These are phyloP conservation scores for Rhamnella rubrinervis DNA, from an alignment of 331 rosid species.

Conservation along the genomic window DNA sequence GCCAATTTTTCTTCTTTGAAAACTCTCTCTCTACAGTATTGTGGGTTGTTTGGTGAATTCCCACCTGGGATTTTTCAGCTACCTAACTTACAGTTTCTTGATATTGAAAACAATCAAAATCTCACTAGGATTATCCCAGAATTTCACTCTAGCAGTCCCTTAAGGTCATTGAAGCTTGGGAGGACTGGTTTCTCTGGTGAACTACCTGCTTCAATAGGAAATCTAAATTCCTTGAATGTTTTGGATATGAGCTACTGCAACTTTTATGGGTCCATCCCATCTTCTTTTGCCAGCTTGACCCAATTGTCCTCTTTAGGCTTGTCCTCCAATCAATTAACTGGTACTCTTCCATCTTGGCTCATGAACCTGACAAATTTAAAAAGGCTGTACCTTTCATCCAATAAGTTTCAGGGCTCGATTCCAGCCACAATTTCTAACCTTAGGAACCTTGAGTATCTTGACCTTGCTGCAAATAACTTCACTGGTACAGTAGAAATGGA, in stretches of 20 bases:
- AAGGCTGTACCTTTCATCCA: fast-evolving
- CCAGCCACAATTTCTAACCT: neutral
- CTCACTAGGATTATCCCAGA: neutral
- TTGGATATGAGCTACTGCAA: fast-evolving
- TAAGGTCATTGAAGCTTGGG: neutral
- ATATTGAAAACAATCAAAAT: fast-evolving
- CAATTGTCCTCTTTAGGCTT: neutral
- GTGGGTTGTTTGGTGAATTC: slow-evolving; percentile 9
- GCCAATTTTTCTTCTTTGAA: neutral
- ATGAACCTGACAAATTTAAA: slow-evolving; percentile 2
- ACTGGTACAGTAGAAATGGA: neutral
- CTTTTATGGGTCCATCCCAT: neutral
- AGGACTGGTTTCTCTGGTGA: neutral
- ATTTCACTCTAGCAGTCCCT: neutral
- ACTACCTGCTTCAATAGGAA: neutral
- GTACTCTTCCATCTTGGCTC: neutral
- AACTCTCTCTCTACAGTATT: neutral
- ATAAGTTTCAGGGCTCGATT: neutral
- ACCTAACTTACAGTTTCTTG: neutral
- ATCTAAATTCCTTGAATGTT: neutral
- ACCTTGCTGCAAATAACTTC: neutral
- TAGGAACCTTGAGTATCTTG: neutral
- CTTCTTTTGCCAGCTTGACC: neutral
- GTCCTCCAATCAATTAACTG: neutral
- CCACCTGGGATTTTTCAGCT: neutral